These are phyloP conservation scores for Camillea tinctor DNA, from an alignment of 2,329 filamentous ascomycete genomes.

Conservation along the genomic window DNA sequence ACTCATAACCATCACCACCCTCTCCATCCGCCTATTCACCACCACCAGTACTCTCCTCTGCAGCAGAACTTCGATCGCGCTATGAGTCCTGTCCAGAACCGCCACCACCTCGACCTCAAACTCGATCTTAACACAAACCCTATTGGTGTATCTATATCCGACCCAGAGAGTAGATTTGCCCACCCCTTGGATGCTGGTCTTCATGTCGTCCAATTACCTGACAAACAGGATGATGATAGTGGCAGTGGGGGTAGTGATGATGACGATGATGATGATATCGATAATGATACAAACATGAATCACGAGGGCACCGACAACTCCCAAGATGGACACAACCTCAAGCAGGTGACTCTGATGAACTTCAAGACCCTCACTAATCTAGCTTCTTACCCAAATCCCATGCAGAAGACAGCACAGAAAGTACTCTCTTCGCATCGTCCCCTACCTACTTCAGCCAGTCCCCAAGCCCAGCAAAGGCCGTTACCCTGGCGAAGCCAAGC, in stretches of 20 bases:
- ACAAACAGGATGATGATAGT: constrained; percentile 8
- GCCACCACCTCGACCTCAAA: background rate
- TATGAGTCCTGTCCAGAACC: constrained; percentile 37
- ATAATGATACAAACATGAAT: constrained; percentile 4
- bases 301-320: constrained; percentile 28
- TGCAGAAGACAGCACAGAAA: constrained; percentile 50
- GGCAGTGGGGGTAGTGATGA: too few relatives aligned
- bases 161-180: background rate
- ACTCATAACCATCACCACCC: constrained; percentile 18
- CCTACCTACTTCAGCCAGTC: constrained; percentile 17
- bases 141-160: constrained; percentile 6
- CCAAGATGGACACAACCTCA: constrained; percentile 33
- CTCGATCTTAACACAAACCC: background rate
- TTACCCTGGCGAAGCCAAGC: constrained; percentile 13
- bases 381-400: constrained; percentile 56
- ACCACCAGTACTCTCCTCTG: constrained; percentile 49
- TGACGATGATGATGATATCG: too few relatives aligned
- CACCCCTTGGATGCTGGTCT: constrained; percentile 6
- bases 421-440: constrained; percentile 37
- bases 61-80: constrained; percentile 56
- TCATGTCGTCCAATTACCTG: constrained; percentile 5
- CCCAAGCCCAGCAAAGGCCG: constrained; percentile 8
- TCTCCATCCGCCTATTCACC: constrained; percentile 5
- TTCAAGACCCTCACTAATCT: constrained; percentile 53
- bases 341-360: constrained; percentile 43